Evolutionary conservation across 1,139 yeast genomes (phyloP).

Genomic region (Nadsonia starkeyi-henricii): DNA sequence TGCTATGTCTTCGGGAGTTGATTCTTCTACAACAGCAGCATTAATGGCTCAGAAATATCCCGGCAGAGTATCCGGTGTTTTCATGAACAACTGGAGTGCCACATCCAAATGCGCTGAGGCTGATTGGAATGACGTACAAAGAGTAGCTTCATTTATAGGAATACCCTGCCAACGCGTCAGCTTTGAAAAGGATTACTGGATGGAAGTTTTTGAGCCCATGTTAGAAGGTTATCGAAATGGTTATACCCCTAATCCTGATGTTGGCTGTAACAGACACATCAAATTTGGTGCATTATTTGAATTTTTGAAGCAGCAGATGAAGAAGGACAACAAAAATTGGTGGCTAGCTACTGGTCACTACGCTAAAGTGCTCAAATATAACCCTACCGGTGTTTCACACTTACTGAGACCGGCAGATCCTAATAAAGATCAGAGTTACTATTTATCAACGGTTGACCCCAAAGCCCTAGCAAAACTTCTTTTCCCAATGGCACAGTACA

Average conservation of each 20-base stretch:
- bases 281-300: constrained; percentile 71
- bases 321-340: constrained; percentile 29
- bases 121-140: constrained; percentile 78
- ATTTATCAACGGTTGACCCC: constrained; percentile 53
- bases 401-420: constrained; percentile 46
- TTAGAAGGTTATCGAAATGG: constrained; percentile 56
- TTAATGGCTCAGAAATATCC: constrained; percentile 38
- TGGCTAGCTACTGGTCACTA: constrained; percentile 96
- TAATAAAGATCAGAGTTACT: constrained; percentile 82
- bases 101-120: constrained; percentile 61
- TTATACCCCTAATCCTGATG: constrained; percentile 88
- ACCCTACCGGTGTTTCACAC: constrained; percentile 26
- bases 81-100: constrained; percentile 88
- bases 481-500: constrained; percentile 67
- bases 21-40: constrained; percentile 82
- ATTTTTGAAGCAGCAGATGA: constrained; percentile 26
- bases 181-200: constrained; percentile 88
- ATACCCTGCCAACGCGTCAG: constrained; percentile 67
- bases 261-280: constrained; percentile 69
- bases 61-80: constrained; percentile 53
- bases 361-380: constrained; percentile 36
- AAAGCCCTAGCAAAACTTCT: constrained; percentile 36
- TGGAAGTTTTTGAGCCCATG: constrained; percentile 87
- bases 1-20: constrained; percentile 97
- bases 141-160: constrained; percentile 42